Conservation (phyloP, 257 asterid genomes). For the Solanum paucissectum region DNA sequence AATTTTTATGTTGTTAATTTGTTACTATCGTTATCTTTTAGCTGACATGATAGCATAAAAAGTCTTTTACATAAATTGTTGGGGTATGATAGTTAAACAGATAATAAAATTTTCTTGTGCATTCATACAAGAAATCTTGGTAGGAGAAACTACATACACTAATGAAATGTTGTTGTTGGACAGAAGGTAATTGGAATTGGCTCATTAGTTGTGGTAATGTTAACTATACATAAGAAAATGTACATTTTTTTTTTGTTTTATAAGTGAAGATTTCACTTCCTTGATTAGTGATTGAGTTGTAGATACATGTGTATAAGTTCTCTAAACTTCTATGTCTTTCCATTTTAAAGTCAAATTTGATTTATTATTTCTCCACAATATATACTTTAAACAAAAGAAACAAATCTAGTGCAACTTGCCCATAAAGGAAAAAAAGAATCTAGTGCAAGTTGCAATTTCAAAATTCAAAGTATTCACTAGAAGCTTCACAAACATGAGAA, state of each 20-base stretch:
- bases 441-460: neutral
- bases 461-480: constrained; percentile 5
- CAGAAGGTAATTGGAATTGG: neutral
- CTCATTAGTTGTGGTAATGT: neutral
- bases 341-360: neutral
- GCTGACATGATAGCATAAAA: neutral
- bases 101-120: neutral
- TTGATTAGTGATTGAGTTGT: neutral
- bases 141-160: neutral
- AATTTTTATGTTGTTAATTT: neutral
- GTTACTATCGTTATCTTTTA: neutral
- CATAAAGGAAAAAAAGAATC: neutral
- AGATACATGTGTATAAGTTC: neutral
- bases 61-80: neutral
- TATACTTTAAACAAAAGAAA: neutral
- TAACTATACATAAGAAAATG: neutral
- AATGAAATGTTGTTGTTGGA: neutral
- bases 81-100: neutral
- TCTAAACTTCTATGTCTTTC: neutral
- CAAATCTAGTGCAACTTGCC: neutral
- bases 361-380: neutral
- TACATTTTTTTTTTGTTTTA: neutral
- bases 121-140: neutral
- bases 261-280: neutral
- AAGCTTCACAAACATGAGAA: constrained; percentile 7